A percentile compares a stretch with the other conserved stretches of the same genome.
Evolutionary conservation across 768 basidiomycete genomes (phyloP).

Genomic region (Pisolithus marmoratus): DNA sequence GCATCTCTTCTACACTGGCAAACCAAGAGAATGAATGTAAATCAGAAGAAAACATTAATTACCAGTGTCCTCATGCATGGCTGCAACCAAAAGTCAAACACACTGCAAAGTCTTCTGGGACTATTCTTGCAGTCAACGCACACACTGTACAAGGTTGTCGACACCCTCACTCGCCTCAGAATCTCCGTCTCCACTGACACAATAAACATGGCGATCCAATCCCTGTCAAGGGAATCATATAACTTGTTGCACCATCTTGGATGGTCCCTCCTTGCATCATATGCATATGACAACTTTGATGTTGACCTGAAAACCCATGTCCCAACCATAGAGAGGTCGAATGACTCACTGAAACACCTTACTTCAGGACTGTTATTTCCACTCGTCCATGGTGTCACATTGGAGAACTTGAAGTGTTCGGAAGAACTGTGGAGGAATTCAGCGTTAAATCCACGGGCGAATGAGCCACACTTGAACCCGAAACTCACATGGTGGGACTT

Average conservation of each 20-base stretch:
- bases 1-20: too few relatives aligned
- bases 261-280: conserved; percentile 17
- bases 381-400: conserved; percentile 14
- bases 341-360: conserved; percentile 16
- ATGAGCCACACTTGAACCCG: too few relatives aligned
- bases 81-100: conserved; percentile 25
- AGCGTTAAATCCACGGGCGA: conserved; percentile 12
- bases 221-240: conserved; percentile 20
- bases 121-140: conserved; percentile 19
- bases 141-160: conserved; percentile 22
- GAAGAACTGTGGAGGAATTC: conserved; percentile 29
- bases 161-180: conserved; percentile 25
- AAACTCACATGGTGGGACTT: too few relatives aligned
- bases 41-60: conserved; percentile 8
- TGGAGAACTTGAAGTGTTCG: conserved; percentile 26
- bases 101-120: conserved; percentile 4
- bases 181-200: conserved; percentile 23
- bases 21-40: background rate
- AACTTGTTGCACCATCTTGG: conserved; percentile 15
- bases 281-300: conserved; percentile 42
- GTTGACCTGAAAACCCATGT: conserved; percentile 28
- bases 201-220: conserved; percentile 19
- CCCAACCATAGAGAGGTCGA: conserved; percentile 26
- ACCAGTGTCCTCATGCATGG: conserved; percentile 14
- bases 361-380: conserved; percentile 20